Base-by-base conservation (phyloP, 768 basidiomycete species). In the Pulveroboletus frians region DNA sequence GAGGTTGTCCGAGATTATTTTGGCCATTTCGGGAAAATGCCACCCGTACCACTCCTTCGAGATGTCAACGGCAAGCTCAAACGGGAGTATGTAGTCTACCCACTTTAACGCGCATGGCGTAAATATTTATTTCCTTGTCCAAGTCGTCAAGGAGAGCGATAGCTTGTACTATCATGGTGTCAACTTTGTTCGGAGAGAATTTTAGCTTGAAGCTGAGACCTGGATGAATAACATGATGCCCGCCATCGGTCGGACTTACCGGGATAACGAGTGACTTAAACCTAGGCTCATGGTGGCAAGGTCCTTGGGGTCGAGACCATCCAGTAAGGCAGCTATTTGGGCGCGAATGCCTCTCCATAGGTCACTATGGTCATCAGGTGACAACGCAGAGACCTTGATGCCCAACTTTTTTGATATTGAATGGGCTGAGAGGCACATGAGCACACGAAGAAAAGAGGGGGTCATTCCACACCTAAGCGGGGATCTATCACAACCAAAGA, bases 11-110 rank as follows among this genome's bases (percentile, higher is more conserved):
- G 85, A 82, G 57, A 99, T 88, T 66, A 99, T 98, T 75, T 97
- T 98, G 51, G 86, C 88, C 87, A 99, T 90, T 71, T 99, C 96
- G 5, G 96, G 96, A 79, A 99, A 99, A 74, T 99, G 96, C 96
- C 96, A 99, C 32, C 96, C 96, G 61, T 99, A 99, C 96, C 96
- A 99, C 80, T 99, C 96, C 95, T 96, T 59, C 23, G 42, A 20
- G 41, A 37, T 45, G 34, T 53, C 29, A 43, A 51, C 39, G 3
- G 52, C 11, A 35, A 34, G n/a, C 3, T 6, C 15, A 36, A 20
- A 30, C 23, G 29, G 6, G 29, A 21, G 27, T n/a, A 29, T 21
- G 21, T 2, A 39, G n/a, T 37, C 14, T 40, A 49, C 77, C 30
- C 50, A 94, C 94, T 80, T 99, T 99, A 39, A 95, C 92, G 62